A percentile compares a stretch with the other conserved stretches of the same genome.
phyloP scores from a whole-genome alignment of 2,329 filamentous ascomycete genomes.

The Cladosporium sp. region DNA sequence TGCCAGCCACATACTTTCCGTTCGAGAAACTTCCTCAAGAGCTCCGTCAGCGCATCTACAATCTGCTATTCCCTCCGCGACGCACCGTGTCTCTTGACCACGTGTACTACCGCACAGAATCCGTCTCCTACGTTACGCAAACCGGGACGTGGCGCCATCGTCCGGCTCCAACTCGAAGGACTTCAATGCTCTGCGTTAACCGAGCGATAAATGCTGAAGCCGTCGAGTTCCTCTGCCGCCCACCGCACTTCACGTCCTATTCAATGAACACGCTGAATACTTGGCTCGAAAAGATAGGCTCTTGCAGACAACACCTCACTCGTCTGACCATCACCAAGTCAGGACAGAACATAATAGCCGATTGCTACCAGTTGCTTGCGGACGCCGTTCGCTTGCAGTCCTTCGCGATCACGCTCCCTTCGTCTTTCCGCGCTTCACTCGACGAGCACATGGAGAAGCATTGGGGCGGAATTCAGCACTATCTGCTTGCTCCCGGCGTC shows the following conservation, averaged over 20 bases:
- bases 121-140: too few species aligned
- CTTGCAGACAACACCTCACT: too few species aligned
- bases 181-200: too few species aligned
- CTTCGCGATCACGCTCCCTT: neutral
- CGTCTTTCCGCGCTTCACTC: neutral
- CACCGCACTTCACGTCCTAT: too few species aligned
- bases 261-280: neutral
- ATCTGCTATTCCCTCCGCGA: neutral
- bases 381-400: neutral
- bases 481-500: neutral
- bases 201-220: neutral
- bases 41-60: conserved; percentile 3
- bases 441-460: neutral
- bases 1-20: neutral
- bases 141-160: too few species aligned
- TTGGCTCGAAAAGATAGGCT: neutral
- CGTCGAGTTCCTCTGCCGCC: neutral
- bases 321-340: too few species aligned
- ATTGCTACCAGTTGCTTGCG: too few species aligned
- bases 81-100: too few species aligned
- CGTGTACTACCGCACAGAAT: too few species aligned
- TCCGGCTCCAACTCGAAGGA: too few species aligned
- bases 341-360: too few species aligned
- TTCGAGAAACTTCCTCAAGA: neutral
- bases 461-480: neutral